A percentile compares a stretch with the other conserved stretches of the same genome.
Conservation (phyloP, 2,329 filamentous ascomycete species). For the Aspergillus unguis region DNA sequence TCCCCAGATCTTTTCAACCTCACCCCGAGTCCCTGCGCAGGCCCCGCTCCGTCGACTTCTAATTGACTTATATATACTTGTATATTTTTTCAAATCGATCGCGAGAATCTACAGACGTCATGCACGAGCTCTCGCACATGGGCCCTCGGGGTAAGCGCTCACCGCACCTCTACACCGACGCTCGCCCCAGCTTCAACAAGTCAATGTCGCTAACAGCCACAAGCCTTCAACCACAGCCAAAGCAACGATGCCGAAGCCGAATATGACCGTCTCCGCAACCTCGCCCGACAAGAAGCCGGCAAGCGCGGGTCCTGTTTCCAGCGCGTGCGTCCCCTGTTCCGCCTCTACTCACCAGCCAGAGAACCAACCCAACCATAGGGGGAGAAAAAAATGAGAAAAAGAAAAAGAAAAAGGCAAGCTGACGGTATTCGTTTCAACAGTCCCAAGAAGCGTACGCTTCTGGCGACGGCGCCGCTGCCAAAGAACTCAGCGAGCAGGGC, state of each 20-base stretch:
- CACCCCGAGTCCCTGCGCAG: not conserved
- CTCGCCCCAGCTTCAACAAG: not conserved
- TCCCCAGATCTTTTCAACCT: slow-evolving; percentile 2
- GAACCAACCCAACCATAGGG: not conserved
- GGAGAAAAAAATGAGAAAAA: not conserved
- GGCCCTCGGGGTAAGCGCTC: slow-evolving; percentile 36
- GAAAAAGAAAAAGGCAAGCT: too few species aligned
- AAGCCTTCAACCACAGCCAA: slow-evolving; percentile 73
- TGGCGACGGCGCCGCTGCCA: slow-evolving; percentile 80
- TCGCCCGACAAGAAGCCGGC: slow-evolving; percentile 74
- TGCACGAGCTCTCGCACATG: slow-evolving; percentile 45
- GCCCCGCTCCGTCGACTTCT: not conserved
- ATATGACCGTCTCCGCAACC: slow-evolving; percentile 84
- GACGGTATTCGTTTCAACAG: slow-evolving; percentile 32
- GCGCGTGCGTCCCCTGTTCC: slow-evolving; percentile 46
- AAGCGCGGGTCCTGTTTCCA: slow-evolving; percentile 78
- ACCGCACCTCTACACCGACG: not conserved
- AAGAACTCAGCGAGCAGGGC: slow-evolving; percentile 77
- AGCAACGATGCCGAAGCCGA: slow-evolving; percentile 71
- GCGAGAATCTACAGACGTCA: slow-evolving; percentile 16
- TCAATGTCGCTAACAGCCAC: slow-evolving; percentile 5
- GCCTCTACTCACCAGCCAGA: not conserved
- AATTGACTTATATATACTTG: not conserved
- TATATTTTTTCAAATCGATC: not conserved
- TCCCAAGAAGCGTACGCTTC: slow-evolving; percentile 74